Evolutionary conservation across 345 rosid species (phyloP).

Genomic region (Eucalyptus dawsonii): DNA sequence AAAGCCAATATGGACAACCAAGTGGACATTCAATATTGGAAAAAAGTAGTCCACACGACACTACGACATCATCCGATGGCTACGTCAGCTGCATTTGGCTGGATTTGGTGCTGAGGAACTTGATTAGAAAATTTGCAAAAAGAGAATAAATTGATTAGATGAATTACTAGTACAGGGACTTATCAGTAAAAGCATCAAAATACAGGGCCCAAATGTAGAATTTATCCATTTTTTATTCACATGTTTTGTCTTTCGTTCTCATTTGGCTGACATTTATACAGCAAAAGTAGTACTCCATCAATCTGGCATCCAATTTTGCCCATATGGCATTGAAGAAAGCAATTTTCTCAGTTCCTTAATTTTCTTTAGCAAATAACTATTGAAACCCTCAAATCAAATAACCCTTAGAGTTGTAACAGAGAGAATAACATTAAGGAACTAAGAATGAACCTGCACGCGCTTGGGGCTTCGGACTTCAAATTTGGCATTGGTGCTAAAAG

Average conservation of each 20-base stretch:
- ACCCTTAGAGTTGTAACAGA: not conserved
- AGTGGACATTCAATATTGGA: not conserved
- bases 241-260: not conserved
- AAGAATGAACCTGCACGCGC: conserved; percentile 60
- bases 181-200: not conserved
- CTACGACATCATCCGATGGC: not conserved
- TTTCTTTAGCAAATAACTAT: not conserved
- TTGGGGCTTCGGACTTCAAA: conserved; percentile 85
- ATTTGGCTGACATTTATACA: not conserved
- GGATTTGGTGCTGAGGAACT: not conserved
- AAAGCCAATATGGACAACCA: not conserved
- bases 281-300: not conserved
- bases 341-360: not conserved
- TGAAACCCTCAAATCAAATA: not conserved
- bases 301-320: not conserved
- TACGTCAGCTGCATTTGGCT: not conserved
- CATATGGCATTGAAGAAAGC: not conserved
- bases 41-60: not conserved
- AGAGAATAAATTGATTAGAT: not conserved
- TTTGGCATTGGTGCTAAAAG: conserved; percentile 79
- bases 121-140: not conserved
- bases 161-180: not conserved
- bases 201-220: not conserved
- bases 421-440: not conserved
- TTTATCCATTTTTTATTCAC: not conserved